Evolutionary conservation across 257 asterid species (phyloP).

Genomic region (Ophiorrhiza pumila): DNA sequence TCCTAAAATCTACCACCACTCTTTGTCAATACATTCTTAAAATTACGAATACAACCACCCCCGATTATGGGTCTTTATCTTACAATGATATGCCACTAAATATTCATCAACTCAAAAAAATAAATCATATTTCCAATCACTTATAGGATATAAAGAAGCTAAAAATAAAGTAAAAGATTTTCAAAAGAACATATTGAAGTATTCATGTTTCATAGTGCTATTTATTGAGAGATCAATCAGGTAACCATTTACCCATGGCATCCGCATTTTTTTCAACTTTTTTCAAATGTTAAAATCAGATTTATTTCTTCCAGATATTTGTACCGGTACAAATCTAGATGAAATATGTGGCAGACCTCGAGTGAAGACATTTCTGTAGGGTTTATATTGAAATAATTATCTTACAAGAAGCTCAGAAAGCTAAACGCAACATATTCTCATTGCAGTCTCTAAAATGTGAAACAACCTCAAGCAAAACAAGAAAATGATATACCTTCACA

Average conservation of each 20-base stretch:
- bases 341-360: not conserved
- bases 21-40: not conserved
- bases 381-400: not conserved
- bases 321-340: not conserved
- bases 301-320: not conserved
- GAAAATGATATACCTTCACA: slow-evolving; percentile 55
- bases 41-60: not conserved
- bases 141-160: not conserved
- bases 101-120: not conserved
- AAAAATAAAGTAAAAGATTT: not conserved
- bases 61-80: not conserved
- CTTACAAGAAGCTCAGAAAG: not conserved
- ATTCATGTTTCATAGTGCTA: not conserved
- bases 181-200: not conserved
- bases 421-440: not conserved
- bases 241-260: not conserved
- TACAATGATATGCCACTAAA: not conserved
- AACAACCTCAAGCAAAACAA: not conserved
- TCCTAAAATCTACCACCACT: not conserved
- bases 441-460: not conserved
- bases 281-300: not conserved
- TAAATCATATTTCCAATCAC: not conserved
- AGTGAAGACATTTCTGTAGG: not conserved
- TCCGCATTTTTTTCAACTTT: not conserved
- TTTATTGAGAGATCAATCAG: not conserved